Evolutionary conservation across 23 red algal genomes (phyloP), one percentile per base, ranked within the genome.

Genomic region (Agarophyton chilense): DNA sequence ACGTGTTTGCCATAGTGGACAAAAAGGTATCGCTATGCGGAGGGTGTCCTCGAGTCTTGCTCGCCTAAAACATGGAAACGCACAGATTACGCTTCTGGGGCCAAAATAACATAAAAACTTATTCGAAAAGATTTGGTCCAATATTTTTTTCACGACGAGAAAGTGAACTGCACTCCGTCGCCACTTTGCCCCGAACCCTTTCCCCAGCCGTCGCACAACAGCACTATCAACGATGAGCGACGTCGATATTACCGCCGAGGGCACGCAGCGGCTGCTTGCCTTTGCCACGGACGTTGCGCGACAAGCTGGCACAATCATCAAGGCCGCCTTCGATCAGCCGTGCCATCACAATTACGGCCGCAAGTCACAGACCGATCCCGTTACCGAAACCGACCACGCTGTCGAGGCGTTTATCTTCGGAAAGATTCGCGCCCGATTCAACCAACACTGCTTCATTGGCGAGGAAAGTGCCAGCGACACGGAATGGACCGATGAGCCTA

Each of bases 301-400:
- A 12, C 78, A 90, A 16, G 86, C 60, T 34, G 94, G 86, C 72
- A 42, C 42, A 14, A 36, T 91, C 64, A 96, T 96, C 56, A 34
- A 45, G 26, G 21, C 55, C 9, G 86, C 94, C 0, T 83, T 86
- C 45, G 26, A 31, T 31, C 51, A 17, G 14, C 36, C 64, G 54
- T 33, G 34, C 71, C 43, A 46, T 18, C 29, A 44, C 46, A 2
- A 78, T n/a, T 98, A 98, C 56, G 79, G 65, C 21, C 75, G 78
- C n/a, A 98, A 98, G 91, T 56, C 82, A 1, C 39, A 73, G 14
- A 93, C 89, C 1, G 96, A 98, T 68, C 93, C 93, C 33, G 96
- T 98, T 11, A 98, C 96, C 2, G 92, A 95, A 3, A 98, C 96
- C 2, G 96, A 98, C 79, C 72, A 68, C 26, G 89, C 82, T 4